phyloP scores from a whole-genome alignment of 2,329 filamentous ascomycete genomes.

The Colletotrichum musicola region DNA sequence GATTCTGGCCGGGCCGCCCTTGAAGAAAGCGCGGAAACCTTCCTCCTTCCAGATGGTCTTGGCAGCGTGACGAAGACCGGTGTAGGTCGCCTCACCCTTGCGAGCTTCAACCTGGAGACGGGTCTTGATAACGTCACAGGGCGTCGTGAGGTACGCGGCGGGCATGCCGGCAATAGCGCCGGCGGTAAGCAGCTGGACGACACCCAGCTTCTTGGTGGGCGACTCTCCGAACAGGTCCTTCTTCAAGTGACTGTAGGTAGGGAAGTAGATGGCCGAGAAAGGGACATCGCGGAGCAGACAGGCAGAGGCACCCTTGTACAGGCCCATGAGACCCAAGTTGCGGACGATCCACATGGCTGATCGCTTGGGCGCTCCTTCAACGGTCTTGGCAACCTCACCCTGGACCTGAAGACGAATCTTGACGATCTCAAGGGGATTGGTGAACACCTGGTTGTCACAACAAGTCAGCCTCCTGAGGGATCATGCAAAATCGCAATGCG shows the following conservation, averaged over 20 bases:
- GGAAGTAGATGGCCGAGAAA: conserved; percentile 99
- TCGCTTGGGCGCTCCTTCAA: conserved; percentile 84
- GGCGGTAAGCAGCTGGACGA: conserved; percentile 91
- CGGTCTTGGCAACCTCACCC: conserved; percentile 91
- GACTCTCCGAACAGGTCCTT: conserved; percentile 93
- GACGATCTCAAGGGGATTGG: conserved; percentile 98
- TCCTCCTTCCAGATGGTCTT: conserved; percentile 88
- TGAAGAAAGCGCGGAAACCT: conserved; percentile 97
- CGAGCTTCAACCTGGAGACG: conserved; percentile 96
- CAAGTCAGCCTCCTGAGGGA: conserved; percentile 27
- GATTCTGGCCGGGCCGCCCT: conserved; percentile 95
- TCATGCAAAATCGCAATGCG: not conserved
- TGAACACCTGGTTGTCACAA: conserved; percentile 77
- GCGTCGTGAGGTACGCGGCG: conserved; percentile 93
- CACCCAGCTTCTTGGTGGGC: conserved; percentile 85
- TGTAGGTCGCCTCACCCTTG: conserved; percentile 93
- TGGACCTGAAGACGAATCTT: conserved; percentile 99
- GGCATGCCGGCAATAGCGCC: conserved; percentile 96
- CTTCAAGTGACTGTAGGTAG: conserved; percentile 95
- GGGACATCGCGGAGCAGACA: conserved; percentile 96
- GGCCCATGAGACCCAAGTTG: conserved; percentile 91
- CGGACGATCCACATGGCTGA: conserved; percentile 98
- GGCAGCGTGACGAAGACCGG: conserved; percentile 86
- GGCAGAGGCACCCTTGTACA: conserved; percentile 97
- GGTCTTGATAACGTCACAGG: conserved; percentile 99